Percentiles rank a stretch among this genome's conserved stretches.
Evolutionary conservation across 176 grass and related monocot species (phyloP).

Genomic region (Bonia amplexicaulis): DNA sequence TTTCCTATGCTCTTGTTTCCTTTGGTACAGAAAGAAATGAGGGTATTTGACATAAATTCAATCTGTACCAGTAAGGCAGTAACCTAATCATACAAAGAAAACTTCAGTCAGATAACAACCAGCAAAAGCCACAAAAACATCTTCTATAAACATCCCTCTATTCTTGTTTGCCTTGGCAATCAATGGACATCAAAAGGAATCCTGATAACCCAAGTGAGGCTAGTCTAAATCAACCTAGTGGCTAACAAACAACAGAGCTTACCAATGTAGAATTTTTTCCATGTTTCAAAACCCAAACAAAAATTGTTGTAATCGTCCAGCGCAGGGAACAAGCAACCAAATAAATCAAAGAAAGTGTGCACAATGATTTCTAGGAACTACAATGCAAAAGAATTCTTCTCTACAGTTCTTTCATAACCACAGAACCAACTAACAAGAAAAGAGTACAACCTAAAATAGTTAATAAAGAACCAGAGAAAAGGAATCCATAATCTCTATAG

Average conservation of each 20-base stretch:
- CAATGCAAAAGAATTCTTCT: neutral
- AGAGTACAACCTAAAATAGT: neutral
- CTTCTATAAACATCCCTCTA: neutral
- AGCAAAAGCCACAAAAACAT: neutral
- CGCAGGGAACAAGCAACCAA: neutral
- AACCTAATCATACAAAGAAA: neutral
- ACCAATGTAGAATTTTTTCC: neutral
- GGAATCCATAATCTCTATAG: neutral
- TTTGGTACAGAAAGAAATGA: neutral
- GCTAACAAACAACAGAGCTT: neutral
- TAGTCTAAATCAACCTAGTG: neutral
- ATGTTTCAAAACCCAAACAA: neutral
- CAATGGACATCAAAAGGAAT: neutral
- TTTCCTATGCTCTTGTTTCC: neutral
- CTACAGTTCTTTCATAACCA: neutral
- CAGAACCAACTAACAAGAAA: neutral
- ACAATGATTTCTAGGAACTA: neutral
- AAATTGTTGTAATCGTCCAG: neutral
- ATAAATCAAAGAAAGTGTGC: neutral
- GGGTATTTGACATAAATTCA: neutral
- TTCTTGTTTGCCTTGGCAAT: neutral
- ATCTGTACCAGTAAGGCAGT: neutral
- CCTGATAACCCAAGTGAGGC: neutral
- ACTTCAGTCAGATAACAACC: neutral
- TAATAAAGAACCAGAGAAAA: neutral